Evolutionary conservation across 192 early-diverging fungal genomes (phyloP), one percentile per base, ranked within the genome.

Genomic region (Coemansia javaensis): DNA sequence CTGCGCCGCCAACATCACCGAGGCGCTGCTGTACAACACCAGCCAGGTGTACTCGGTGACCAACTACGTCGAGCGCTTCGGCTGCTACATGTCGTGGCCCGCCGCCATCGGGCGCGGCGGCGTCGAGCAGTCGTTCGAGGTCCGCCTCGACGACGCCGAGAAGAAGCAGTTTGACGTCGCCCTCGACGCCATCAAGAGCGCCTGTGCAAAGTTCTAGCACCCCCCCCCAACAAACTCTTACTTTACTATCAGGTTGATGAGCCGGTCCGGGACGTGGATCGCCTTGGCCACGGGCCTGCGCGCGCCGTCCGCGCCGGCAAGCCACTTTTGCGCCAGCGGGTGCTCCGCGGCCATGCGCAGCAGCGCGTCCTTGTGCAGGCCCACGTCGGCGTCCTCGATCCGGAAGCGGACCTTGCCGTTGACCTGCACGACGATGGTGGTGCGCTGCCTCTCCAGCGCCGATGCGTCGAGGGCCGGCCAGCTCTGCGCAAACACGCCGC

Each of bases 351-450:
- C 81, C 13, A 72, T 27, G 36, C 24, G 23, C 33, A 85, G 58
- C 39, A 88, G 40, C 21, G 59, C 45, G 25, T 47, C 40, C 28
- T 62, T 34, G 47, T 75, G 47, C 8, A 62, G 24, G 18, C 38
- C 54, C 8, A 40, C 38, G 4, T 56, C 58, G 12, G 61, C 41
- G 25, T 57, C 57, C 30, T 74, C 46, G 6, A 91, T 39, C 34
- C 74, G 82, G 28, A 87, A 87, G 30, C 85, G 71, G 2, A 78
- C 80, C 53, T 90, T 90, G 40, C 92, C 89, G 55, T 95, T 87
- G 20, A 90, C 51, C 79, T 88, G 53, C 18, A 54, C 59, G 38
- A 56, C 48, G 41, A 73, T 40, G 10, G 80, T 78, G 13, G 78
- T 45, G 37, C 68, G 62, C 21, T 79, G 74, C 24, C 56, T 66